Conservation (phyloP, 148 eudicot species). For the Linanthus parryae region DNA sequence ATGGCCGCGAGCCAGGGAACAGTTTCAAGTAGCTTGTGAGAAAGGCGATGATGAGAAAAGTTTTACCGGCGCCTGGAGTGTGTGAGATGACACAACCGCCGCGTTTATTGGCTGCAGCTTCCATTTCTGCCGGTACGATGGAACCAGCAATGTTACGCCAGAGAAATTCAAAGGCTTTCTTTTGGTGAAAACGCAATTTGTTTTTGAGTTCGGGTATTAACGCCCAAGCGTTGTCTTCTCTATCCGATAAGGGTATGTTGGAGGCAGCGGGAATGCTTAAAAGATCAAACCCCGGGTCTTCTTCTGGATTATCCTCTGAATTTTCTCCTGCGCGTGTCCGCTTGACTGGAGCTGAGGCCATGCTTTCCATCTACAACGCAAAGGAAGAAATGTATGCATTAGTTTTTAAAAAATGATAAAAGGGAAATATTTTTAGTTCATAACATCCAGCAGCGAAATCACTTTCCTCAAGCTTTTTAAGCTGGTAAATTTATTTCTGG, state of each 20-base stretch:
- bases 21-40: slow-evolving; percentile 87
- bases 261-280: slow-evolving; percentile 45
- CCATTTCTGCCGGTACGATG: slow-evolving; percentile 65
- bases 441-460: too few species aligned
- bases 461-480: too few species aligned
- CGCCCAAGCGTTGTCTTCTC: slow-evolving; percentile 71
- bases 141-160: slow-evolving; percentile 94
- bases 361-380: slow-evolving; percentile 35
- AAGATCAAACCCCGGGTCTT: slow-evolving; percentile 39
- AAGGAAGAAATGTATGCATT: not conserved
- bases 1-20: slow-evolving; percentile 87
- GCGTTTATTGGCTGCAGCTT: slow-evolving; percentile 41
- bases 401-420: too few species aligned
- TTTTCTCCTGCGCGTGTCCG: slow-evolving; percentile 38
- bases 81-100: slow-evolving; percentile 98
- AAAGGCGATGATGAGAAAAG: slow-evolving; percentile 83
- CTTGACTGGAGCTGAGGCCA: slow-evolving; percentile 31
- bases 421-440: too few species aligned
- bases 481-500: too few species aligned
- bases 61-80: slow-evolving; percentile 96
- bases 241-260: slow-evolving; percentile 34
- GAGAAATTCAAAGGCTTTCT: slow-evolving; percentile 80
- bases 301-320: slow-evolving; percentile 42
- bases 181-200: slow-evolving; percentile 72
- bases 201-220: slow-evolving; percentile 64